These are phyloP conservation scores for Hevea brasiliensis DNA, from an alignment of 345 rosid species.

Conservation along the genomic window DNA sequence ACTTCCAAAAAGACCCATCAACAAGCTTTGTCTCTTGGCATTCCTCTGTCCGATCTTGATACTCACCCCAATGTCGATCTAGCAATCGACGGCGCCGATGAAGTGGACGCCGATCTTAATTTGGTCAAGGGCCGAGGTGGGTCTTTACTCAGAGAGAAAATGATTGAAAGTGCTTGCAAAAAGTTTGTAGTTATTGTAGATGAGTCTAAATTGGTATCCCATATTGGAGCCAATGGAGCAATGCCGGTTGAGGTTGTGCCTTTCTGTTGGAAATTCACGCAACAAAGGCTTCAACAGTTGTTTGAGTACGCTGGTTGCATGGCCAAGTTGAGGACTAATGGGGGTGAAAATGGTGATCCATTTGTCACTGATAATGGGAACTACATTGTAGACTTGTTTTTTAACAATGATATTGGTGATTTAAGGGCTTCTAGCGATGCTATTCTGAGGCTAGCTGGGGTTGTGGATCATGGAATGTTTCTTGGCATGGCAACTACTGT, in stretches of 20 bases:
- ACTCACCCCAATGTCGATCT: constrained; percentile 66
- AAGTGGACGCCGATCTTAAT: constrained; percentile 77
- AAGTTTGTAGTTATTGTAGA: constrained; percentile 77
- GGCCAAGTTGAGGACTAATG: constrained; percentile 48
- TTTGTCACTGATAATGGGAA: constrained; percentile 86
- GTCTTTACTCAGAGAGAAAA: constrained; percentile 84
- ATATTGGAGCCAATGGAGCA: constrained; percentile 76
- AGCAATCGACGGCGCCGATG: constrained; percentile 97
- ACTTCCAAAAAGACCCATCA: constrained; percentile 73
- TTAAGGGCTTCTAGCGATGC: constrained; percentile 65
- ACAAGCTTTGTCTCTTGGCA: constrained; percentile 77
- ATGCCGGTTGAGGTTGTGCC: constrained; percentile 88
- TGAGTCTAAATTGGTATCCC: constrained; percentile 59
- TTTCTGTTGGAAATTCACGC: constrained; percentile 77
- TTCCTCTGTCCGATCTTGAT: constrained; percentile 83
- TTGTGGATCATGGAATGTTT: constrained; percentile 95
- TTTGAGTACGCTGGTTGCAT: constrained; percentile 60
- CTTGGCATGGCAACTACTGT: constrained; percentile 90
- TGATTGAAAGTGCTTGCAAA: constrained; percentile 81
- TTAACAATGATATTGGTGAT: constrained; percentile 76
- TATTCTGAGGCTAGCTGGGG: constrained; percentile 76
- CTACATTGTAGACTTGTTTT: constrained; percentile 72
- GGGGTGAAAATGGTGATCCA: constrained; percentile 36
- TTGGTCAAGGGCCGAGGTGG: constrained; percentile 95
- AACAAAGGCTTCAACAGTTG: constrained; percentile 46